Conservation (phyloP, 345 rosid genomes). For the Bruguiera parviflora region DNA sequence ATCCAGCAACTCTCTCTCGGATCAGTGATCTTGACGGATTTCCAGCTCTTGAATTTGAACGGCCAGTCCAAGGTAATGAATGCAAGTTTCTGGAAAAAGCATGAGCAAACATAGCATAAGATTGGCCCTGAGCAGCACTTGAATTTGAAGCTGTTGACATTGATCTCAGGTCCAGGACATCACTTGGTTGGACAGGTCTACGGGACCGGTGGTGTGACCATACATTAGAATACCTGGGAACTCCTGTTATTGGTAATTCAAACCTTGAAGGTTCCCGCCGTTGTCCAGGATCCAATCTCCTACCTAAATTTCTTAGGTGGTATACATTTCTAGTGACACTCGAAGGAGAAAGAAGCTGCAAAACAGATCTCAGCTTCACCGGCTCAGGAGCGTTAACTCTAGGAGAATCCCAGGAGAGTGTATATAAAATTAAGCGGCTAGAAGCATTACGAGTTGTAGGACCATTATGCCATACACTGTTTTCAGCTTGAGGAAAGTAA, state of each 20-base stretch:
- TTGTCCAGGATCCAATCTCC: constrained; percentile 45
- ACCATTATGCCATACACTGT: constrained; percentile 36
- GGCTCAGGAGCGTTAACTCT: constrained; percentile 39
- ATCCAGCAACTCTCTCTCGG: constrained; percentile 41
- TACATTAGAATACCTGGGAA: constrained; percentile 37
- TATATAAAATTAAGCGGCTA: constrained; percentile 55
- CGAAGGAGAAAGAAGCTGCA: constrained; percentile 41
- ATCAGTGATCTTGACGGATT: constrained; percentile 37
- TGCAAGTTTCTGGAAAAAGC: constrained; percentile 45
- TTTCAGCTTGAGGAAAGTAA: constrained; percentile 46
- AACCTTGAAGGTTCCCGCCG: constrained; percentile 47
- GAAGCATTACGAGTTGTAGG: constrained; percentile 46
- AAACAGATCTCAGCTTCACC: constrained; percentile 43
- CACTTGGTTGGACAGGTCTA: constrained; percentile 38
- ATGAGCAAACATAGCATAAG: constrained; percentile 39
- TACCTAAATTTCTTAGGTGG: constrained; percentile 34
- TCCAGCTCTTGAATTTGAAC: constrained; percentile 47
- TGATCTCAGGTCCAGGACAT: constrained; percentile 47
- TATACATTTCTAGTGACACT: constrained; percentile 34
- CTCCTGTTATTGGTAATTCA: constrained; percentile 42
- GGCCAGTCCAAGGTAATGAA: constrained; percentile 50
- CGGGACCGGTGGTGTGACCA: constrained; percentile 39
- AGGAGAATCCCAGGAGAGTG: constrained; percentile 43
- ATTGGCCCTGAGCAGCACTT: constrained; percentile 40
- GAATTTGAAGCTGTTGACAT: constrained; percentile 32